These are phyloP conservation scores for Apiotrichum domesticum DNA, from an alignment of 1,284 basidiomycete species.

Conservation along the genomic window DNA sequence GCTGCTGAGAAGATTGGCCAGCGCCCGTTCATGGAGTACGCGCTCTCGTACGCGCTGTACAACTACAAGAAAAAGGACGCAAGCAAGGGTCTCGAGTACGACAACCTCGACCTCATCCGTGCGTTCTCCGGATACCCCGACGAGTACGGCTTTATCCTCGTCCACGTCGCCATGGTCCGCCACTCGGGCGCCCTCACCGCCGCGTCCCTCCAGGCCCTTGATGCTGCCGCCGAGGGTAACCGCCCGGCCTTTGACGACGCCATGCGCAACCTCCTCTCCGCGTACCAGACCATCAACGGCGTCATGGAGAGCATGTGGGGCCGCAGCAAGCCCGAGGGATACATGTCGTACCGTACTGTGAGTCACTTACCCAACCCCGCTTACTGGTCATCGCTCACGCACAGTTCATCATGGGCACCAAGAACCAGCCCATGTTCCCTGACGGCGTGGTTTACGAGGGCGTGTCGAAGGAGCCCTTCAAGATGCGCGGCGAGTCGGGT, in stretches of 20 bases:
- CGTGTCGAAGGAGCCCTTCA: conserved; percentile 17
- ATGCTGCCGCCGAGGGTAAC: conserved; percentile 11
- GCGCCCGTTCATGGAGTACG: conserved; percentile 22
- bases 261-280: conserved; percentile 9
- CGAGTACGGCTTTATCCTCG: conserved; percentile 20
- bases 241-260: conserved; percentile 13
- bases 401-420: conserved; percentile 13
- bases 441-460: conserved; percentile 19
- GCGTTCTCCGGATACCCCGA: conserved; percentile 18
- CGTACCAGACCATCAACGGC: conserved; percentile 16
- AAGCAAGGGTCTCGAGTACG: conserved; percentile 11
- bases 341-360: conserved; percentile 13
- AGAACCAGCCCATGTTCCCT: conserved; percentile 20
- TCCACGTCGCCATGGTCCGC: conserved; percentile 20
- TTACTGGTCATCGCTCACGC: not conserved
- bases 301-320: conserved; percentile 23
- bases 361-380: not conserved
- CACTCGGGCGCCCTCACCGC: conserved; percentile 13
- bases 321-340: conserved; percentile 18
- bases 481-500: conserved; percentile 19
- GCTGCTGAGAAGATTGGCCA: conserved; percentile 16
- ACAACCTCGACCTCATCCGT: conserved; percentile 19
- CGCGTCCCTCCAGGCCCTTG: conserved; percentile 9
- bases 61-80: conserved; percentile 18
- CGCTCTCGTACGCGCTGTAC: conserved; percentile 20